A percentile compares a stretch with the other conserved stretches of the same genome.
Evolutionary conservation across 1,284 basidiomycete species (phyloP).

Genomic region (Earliella scabrosa): DNA sequence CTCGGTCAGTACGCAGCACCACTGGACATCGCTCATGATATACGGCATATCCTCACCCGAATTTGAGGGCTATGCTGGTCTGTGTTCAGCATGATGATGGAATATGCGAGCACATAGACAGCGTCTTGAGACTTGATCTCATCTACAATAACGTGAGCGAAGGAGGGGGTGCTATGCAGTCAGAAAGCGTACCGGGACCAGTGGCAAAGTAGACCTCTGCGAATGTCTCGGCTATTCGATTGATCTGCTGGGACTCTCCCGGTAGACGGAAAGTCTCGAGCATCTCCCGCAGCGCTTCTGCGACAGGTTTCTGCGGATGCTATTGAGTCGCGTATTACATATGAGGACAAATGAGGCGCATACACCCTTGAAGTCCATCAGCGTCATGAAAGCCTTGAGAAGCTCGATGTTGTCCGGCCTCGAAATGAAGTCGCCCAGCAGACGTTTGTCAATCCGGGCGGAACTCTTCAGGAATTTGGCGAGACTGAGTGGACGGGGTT

Average conservation of each 20-base stretch:
- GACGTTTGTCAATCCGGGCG: slow-evolving; percentile 88
- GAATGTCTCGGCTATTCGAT: slow-evolving; percentile 94
- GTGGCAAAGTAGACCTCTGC: slow-evolving; percentile 90
- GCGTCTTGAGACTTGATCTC: slow-evolving; percentile 94
- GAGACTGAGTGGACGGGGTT: slow-evolving; percentile 62
- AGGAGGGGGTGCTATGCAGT: neutral
- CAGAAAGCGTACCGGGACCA: slow-evolving; percentile 64
- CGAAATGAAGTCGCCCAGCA: slow-evolving; percentile 94
- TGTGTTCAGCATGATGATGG: slow-evolving; percentile 98
- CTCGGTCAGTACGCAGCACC: slow-evolving; percentile 21
- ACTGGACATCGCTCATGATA: slow-evolving; percentile 1
- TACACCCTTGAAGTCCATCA: slow-evolving; percentile 92
- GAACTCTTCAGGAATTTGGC: slow-evolving; percentile 90
- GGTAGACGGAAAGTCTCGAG: slow-evolving; percentile 95
- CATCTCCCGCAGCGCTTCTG: slow-evolving; percentile 94
- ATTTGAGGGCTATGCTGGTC: slow-evolving; percentile 98
- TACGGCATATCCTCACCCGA: slow-evolving; percentile 53
- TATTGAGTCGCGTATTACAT: slow-evolving; percentile 3
- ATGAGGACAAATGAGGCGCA: slow-evolving; percentile 8
- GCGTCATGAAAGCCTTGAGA: slow-evolving; percentile 84
- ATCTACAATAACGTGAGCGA: slow-evolving; percentile 44
- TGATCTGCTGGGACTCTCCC: slow-evolving; percentile 95
- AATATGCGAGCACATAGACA: slow-evolving; percentile 93
- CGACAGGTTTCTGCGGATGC: slow-evolving; percentile 81
- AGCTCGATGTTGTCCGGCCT: slow-evolving; percentile 88